Conservation (phyloP, 352 stramenopile species). For the Globisporangium spiculum region DNA sequence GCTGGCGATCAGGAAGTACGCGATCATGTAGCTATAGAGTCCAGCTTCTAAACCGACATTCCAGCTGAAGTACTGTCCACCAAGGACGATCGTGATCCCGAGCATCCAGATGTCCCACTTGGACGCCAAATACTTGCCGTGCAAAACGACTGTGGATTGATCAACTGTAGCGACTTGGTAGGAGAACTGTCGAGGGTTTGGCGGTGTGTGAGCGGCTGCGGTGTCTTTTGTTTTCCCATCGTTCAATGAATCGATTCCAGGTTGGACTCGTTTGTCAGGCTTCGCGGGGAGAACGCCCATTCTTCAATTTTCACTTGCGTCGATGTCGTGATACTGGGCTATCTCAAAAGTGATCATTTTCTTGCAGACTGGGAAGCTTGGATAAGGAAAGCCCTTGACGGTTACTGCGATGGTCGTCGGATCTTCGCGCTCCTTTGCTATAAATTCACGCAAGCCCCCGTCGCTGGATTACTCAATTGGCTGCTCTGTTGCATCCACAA, state of each 20-base stretch:
- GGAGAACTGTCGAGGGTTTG: not conserved
- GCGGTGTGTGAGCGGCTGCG: not conserved
- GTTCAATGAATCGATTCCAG: too few species aligned
- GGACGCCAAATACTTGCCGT: not conserved
- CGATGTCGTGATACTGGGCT: too few species aligned
- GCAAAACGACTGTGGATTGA: not conserved
- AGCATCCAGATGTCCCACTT: constrained; percentile 46
- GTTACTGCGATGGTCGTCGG: too few species aligned
- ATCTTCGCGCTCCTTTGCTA: not conserved
- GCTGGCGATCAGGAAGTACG: constrained; percentile 19
- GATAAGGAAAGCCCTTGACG: too few species aligned
- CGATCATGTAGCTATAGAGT: constrained; percentile 22
- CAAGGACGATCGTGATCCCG: constrained; percentile 31
- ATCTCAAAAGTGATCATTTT: too few species aligned
- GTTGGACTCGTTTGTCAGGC: too few species aligned
- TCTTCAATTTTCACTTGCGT: too few species aligned
- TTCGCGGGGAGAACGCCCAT: too few species aligned
- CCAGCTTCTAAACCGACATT: constrained; percentile 23
- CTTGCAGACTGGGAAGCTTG: too few species aligned
- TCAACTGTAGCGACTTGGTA: not conserved
- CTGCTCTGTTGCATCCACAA: not conserved
- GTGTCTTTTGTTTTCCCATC: not conserved
- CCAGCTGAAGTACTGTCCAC: constrained; percentile 36
- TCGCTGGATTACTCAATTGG: not conserved
- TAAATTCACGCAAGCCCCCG: not conserved